phyloP scores from a whole-genome alignment of 1,284 basidiomycete species.

The Melampsora medusae region DNA sequence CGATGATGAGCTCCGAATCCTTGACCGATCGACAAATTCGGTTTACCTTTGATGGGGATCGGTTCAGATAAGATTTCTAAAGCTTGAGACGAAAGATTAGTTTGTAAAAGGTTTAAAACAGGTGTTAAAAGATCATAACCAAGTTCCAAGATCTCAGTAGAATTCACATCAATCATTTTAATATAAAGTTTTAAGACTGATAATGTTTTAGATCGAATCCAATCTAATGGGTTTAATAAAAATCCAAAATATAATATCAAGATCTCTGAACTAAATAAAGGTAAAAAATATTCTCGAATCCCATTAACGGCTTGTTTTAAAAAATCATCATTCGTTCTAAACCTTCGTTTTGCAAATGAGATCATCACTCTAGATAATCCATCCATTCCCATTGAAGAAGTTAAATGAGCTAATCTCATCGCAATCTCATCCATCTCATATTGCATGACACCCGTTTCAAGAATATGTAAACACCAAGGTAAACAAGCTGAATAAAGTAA shows the following conservation, averaged over 20 bases:
- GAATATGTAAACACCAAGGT: slow-evolving; percentile 43
- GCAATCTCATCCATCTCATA: slow-evolving; percentile 45
- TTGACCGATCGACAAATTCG: background rate
- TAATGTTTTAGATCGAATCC: slow-evolving; percentile 32
- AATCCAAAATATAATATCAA: slow-evolving; percentile 39
- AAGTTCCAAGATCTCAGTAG: slow-evolving; percentile 29
- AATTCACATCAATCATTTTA: slow-evolving; percentile 21
- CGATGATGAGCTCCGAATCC: background rate
- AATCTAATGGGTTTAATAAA: slow-evolving; percentile 37
- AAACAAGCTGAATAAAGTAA: slow-evolving; percentile 40
- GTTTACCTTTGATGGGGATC: slow-evolving; percentile 17
- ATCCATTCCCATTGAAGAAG: slow-evolving; percentile 33
- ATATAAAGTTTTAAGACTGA: slow-evolving; percentile 33
- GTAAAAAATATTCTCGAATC: slow-evolving; percentile 43
- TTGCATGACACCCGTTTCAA: slow-evolving; percentile 42
- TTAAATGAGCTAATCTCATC: slow-evolving; percentile 21
- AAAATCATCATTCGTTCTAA: slow-evolving; percentile 44
- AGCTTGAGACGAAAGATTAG: slow-evolving; percentile 23
- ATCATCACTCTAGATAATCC: slow-evolving; percentile 41
- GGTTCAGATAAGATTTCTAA: slow-evolving; percentile 41
- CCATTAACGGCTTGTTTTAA: slow-evolving; percentile 39
- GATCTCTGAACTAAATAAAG: slow-evolving; percentile 13
- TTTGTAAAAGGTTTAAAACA: slow-evolving; percentile 32
- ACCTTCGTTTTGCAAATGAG: slow-evolving; percentile 38
- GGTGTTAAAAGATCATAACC: slow-evolving; percentile 39